phyloP scores from a whole-genome alignment of 2,329 filamentous ascomycete species.

The Fusarium sp. region DNA sequence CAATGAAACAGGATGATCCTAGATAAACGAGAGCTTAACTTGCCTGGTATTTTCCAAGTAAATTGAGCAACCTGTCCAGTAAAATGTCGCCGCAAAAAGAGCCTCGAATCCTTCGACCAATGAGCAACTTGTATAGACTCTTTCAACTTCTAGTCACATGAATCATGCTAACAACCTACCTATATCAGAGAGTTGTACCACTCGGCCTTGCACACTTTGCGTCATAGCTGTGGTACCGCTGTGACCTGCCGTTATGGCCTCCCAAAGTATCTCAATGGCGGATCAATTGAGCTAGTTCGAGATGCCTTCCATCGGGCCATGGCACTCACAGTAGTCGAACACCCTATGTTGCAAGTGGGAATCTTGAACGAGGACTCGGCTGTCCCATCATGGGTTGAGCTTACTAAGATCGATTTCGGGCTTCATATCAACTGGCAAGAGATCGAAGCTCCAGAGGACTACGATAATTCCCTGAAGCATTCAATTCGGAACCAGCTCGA shows the following conservation, averaged over 20 bases:
- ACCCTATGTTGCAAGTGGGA: slow-evolving; percentile 41
- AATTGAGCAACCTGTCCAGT: background rate
- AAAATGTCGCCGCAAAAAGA: slow-evolving; percentile 22
- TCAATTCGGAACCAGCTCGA: slow-evolving; percentile 32
- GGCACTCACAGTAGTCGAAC: slow-evolving; percentile 38
- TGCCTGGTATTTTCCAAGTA: background rate
- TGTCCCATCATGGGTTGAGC: slow-evolving; percentile 37
- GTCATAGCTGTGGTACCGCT: slow-evolving; percentile 37
- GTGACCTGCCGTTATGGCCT: slow-evolving; percentile 33
- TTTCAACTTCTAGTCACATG: slow-evolving; percentile 4
- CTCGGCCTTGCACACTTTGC: slow-evolving; percentile 34
- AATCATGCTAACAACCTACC: slow-evolving; percentile 1
- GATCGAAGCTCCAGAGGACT: slow-evolving; percentile 1
- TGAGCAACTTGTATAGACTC: slow-evolving; percentile 37
- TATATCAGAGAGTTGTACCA: slow-evolving; percentile 35
- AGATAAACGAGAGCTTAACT: background rate
- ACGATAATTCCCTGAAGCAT: slow-evolving; percentile 9
- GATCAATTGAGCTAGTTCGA: slow-evolving; percentile 2
- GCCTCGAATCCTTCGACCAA: slow-evolving; percentile 33
- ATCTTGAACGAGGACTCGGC: slow-evolving; percentile 37
- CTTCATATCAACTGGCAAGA: slow-evolving; percentile 35
- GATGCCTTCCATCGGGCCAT: slow-evolving; percentile 27
- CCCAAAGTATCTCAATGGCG: slow-evolving; percentile 14
- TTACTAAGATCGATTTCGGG: slow-evolving; percentile 27
- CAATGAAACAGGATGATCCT: background rate